Evolutionary conservation across 805 yeast genomes (phyloP).

Genomic region (Blastobotrys chiropterorum): DNA sequence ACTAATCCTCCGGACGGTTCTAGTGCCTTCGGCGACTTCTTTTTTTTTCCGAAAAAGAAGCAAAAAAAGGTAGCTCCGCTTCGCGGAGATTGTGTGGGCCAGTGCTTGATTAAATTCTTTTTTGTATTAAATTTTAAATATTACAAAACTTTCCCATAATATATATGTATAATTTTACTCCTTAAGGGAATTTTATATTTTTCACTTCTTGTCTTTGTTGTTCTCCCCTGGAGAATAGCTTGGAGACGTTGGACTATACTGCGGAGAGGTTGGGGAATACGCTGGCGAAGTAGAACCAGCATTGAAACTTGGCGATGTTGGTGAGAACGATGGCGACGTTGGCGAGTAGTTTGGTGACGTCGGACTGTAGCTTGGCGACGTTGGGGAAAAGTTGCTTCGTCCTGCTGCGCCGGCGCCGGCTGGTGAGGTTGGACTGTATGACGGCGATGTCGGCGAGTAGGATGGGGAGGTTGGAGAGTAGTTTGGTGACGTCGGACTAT

Average conservation of each 20-base stretch:
- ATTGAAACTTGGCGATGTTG: slow-evolving; percentile 52
- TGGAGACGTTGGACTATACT: slow-evolving; percentile 58
- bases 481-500: slow-evolving; percentile 56
- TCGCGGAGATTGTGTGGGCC: too few relatives aligned
- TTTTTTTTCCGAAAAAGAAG: too few relatives aligned
- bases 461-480: slow-evolving; percentile 70
- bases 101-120: too few relatives aligned
- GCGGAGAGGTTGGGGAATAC: slow-evolving; percentile 60
- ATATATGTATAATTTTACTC: too few relatives aligned
- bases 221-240: slow-evolving; percentile 36
- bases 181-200: background rate
- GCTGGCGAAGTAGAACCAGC: slow-evolving; percentile 73
- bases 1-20: too few relatives aligned
- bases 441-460: slow-evolving; percentile 59
- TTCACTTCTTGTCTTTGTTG: background rate
- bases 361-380: slow-evolving; percentile 74
- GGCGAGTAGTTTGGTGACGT: slow-evolving; percentile 62
- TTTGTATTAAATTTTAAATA: background rate
- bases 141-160: background rate
- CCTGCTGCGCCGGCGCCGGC: slow-evolving; percentile 40
- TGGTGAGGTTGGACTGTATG: slow-evolving; percentile 58
- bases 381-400: slow-evolving; percentile 75
- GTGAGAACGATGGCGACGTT: slow-evolving; percentile 61
- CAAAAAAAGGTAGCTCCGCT: too few relatives aligned
- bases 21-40: too few relatives aligned